phyloP scores from a whole-genome alignment of 202 grass and related monocot species.

The Schoenoplectus tabernaemontani region DNA sequence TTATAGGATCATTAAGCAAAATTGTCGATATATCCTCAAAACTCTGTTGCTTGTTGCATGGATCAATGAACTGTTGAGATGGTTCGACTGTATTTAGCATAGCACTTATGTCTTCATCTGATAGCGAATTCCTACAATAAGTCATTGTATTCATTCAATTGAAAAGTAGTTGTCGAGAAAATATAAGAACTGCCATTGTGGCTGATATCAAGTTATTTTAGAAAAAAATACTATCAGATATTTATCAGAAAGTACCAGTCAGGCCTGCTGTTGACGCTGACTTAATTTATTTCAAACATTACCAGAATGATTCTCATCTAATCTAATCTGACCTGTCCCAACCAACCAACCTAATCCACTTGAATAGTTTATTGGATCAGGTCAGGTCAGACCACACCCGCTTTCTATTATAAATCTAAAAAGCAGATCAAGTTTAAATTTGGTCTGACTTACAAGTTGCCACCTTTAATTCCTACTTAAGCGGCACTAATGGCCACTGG shows the following conservation, averaged over 20 bases:
- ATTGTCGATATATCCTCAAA: slow-evolving; percentile 45
- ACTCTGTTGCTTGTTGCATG: slow-evolving; percentile 38
- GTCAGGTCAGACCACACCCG: not conserved
- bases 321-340: not conserved
- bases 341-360: not conserved
- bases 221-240: too few relatives aligned
- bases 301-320: not conserved
- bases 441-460: not conserved
- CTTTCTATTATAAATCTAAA: not conserved
- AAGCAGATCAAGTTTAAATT: not conserved
- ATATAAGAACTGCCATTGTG: not conserved
- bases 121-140: slow-evolving; percentile 50
- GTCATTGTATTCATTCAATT: not conserved
- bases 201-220: not conserved
- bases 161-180: not conserved
- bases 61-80: slow-evolving; percentile 43
- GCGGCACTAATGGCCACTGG: not conserved
- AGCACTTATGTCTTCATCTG: slow-evolving; percentile 49
- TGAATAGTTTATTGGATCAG: not conserved
- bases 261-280: not conserved
- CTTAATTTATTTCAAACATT: not conserved
- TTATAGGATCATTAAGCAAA: slow-evolving; percentile 31
- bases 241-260: not conserved
- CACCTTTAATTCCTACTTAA: slow-evolving; percentile 1
- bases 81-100: slow-evolving; percentile 42